phyloP scores from a whole-genome alignment of 179 eudicot species.

The Spinacia oleracea region DNA sequence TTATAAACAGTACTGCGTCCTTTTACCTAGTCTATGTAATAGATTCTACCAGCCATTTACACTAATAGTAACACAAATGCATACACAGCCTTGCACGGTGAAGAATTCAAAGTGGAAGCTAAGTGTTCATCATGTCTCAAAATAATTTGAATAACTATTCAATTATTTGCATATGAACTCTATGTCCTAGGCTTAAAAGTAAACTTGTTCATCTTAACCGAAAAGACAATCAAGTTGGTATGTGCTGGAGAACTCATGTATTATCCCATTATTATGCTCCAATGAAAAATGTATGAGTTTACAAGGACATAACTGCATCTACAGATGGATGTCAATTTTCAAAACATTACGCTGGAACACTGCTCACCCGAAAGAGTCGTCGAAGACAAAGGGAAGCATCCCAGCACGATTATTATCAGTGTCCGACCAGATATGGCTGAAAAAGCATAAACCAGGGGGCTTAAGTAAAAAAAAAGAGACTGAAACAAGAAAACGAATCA shows the following conservation, averaged over 20 bases:
- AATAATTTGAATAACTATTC: background rate
- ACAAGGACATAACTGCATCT: background rate
- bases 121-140: background rate
- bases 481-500: slow-evolving; percentile 10
- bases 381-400: slow-evolving; percentile 99
- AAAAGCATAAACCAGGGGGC: slow-evolving; percentile 25
- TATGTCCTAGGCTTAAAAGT: background rate
- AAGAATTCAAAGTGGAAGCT: background rate
- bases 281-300: background rate
- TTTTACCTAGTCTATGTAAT: slow-evolving; percentile 3
- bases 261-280: background rate
- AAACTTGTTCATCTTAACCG: background rate
- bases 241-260: slow-evolving; percentile 1
- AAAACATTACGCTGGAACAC: background rate
- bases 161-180: background rate
- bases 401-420: slow-evolving; percentile 90
- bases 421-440: slow-evolving; percentile 96
- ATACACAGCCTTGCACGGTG: background rate
- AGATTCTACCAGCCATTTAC: slow-evolving; percentile 4
- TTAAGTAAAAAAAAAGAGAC: slow-evolving; percentile 17
- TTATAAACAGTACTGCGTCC: background rate
- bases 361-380: slow-evolving; percentile 89
- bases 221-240: slow-evolving; percentile 1
- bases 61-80: background rate
- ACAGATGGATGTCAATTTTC: background rate